Evolutionary conservation across 805 yeast species (phyloP).

Genomic region (Metschnikowia dekortorum): DNA sequence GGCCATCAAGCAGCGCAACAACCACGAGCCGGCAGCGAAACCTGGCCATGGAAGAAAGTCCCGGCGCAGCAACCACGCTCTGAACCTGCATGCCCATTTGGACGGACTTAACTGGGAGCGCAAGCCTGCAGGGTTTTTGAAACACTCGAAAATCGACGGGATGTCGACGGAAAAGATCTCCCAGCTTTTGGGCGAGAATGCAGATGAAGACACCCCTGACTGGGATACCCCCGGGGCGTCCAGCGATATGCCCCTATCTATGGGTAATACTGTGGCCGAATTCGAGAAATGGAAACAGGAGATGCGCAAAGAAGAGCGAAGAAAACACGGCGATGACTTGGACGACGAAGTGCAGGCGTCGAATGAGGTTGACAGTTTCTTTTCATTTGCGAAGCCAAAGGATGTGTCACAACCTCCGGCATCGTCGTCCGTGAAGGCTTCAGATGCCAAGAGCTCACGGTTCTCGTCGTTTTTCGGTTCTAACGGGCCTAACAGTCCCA

Average conservation of each 20-base stretch:
- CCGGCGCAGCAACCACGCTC: constrained; percentile 12
- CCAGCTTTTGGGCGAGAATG: constrained; percentile 32
- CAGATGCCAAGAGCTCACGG: constrained; percentile 23
- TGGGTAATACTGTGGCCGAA: constrained; percentile 53
- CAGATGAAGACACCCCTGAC: constrained; percentile 36
- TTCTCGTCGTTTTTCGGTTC: constrained; percentile 16
- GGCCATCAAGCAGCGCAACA: constrained; percentile 30
- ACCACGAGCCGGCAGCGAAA: background rate
- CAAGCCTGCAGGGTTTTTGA: constrained; percentile 18
- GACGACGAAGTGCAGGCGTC: constrained; percentile 16
- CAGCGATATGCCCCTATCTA: constrained; percentile 23
- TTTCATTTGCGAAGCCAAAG: constrained; percentile 37
- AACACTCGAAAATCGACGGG: constrained; percentile 24
- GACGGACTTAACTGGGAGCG: constrained; percentile 31
- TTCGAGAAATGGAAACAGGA: constrained; percentile 56
- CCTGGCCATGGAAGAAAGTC: constrained; percentile 14
- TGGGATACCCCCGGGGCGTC: constrained; percentile 34
- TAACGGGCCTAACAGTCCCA: background rate
- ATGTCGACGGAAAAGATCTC: constrained; percentile 31
- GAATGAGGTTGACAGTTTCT: constrained; percentile 42
- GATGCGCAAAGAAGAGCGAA: constrained; percentile 48
- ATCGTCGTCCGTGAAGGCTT: constrained; percentile 7
- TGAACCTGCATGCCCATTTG: constrained; percentile 6
- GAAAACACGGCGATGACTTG: constrained; percentile 38
- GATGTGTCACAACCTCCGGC: constrained; percentile 8